Conservation (phyloP, 306 rosid genomes). For the Medicago lupulina region DNA sequence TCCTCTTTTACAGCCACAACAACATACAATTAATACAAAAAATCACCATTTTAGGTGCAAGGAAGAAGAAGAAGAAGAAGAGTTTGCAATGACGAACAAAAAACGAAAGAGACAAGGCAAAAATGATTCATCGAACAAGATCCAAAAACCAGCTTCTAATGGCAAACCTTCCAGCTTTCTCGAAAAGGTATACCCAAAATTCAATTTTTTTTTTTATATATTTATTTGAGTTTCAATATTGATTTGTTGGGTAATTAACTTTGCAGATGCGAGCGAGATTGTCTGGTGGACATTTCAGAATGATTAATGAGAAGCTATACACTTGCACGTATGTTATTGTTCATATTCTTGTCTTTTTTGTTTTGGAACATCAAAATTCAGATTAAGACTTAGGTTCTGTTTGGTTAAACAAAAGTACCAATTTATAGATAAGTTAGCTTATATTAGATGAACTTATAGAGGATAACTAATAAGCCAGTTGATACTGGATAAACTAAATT, state of each 20-base stretch:
- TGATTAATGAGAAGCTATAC: slow-evolving; percentile 95
- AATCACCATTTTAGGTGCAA: too few relatives aligned
- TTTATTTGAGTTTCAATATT: not conserved
- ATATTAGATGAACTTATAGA: too few relatives aligned
- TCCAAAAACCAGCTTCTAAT: not conserved
- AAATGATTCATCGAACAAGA: not conserved
- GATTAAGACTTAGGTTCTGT: too few relatives aligned
- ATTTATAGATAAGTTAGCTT: too few relatives aligned
- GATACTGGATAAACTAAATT: too few relatives aligned
- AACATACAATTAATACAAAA: too few relatives aligned
- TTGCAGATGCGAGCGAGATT: slow-evolving; percentile 84
- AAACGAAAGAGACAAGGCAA: slow-evolving; percentile 16
- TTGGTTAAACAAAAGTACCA: too few relatives aligned
- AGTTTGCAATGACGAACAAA: slow-evolving; percentile 13
- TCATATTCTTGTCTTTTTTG: not conserved
- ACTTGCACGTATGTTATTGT: slow-evolving; percentile 77
- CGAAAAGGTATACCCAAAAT: not conserved
- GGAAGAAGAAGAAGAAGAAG: too few relatives aligned
- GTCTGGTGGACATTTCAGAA: slow-evolving; percentile 95
- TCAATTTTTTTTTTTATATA: not conserved
- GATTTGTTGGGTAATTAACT: not conserved
- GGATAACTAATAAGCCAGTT: too few relatives aligned
- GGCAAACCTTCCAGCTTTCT: slow-evolving; percentile 4
- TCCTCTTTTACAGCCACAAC: too few relatives aligned
- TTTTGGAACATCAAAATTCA: too few relatives aligned